phyloP scores from a whole-genome alignment of 192 early-diverging fungal species.

The Glomus cerebriforme region DNA sequence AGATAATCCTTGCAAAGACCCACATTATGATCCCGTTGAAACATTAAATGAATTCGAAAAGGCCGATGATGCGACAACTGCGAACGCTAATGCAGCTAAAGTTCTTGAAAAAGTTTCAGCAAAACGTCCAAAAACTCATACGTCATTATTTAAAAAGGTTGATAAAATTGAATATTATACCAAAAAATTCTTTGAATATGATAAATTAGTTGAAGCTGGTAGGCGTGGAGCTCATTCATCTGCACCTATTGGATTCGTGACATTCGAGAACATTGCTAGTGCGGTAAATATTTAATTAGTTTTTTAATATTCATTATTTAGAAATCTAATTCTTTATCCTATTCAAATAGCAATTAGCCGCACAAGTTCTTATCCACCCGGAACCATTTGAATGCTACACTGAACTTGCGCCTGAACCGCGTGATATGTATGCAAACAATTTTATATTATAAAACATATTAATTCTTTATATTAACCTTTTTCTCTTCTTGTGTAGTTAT shows the following conservation, averaged over 20 bases:
- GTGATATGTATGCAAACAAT: slow-evolving; percentile 51
- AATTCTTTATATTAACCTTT: not conserved
- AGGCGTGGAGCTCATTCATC: slow-evolving; percentile 45
- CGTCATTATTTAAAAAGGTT: slow-evolving; percentile 56
- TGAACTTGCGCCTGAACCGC: slow-evolving; percentile 69
- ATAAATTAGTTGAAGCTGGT: slow-evolving; percentile 53
- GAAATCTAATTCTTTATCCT: too few species aligned
- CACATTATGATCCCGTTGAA: slow-evolving; percentile 60
- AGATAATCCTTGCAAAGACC: slow-evolving; percentile 69
- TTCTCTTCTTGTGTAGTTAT: slow-evolving; percentile 26
- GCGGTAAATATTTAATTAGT: slow-evolving; percentile 48
- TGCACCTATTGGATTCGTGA: slow-evolving; percentile 76
- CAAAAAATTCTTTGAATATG: slow-evolving; percentile 53
- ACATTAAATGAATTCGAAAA: slow-evolving; percentile 47
- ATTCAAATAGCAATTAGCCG: slow-evolving; percentile 53
- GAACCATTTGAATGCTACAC: slow-evolving; percentile 66
- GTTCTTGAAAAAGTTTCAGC: slow-evolving; percentile 9
- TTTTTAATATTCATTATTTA: not conserved
- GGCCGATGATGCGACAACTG: not conserved
- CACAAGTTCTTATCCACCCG: slow-evolving; percentile 66
- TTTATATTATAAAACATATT: not conserved
- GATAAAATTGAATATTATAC: slow-evolving; percentile 71
- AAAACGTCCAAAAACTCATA: slow-evolving; percentile 45
- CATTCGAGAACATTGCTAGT: slow-evolving; percentile 68
- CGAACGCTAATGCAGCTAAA: slow-evolving; percentile 1